Percentiles rank a stretch among this genome's conserved stretches.
Evolutionary conservation across 1,284 basidiomycete genomes (phyloP).

Genomic region (Peniophora sp.): DNA sequence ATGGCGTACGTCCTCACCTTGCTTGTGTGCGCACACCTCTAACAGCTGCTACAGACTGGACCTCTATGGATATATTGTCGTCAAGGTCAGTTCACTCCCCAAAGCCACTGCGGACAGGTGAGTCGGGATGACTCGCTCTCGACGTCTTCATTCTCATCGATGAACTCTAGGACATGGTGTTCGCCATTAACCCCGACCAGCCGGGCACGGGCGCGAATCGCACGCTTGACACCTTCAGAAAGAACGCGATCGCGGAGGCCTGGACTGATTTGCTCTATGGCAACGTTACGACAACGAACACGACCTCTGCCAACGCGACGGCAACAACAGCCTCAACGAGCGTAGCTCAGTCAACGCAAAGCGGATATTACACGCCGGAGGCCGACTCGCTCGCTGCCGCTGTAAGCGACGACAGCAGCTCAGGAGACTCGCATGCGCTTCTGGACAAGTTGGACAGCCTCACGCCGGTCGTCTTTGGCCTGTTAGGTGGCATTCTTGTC

Average conservation of each 20-base stretch:
- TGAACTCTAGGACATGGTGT: slow-evolving; percentile 50
- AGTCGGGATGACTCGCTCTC: too few species aligned
- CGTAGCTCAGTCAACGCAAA: too few species aligned
- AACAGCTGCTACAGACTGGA: slow-evolving; percentile 13
- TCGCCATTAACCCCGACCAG: slow-evolving; percentile 54
- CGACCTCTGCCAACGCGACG: too few species aligned
- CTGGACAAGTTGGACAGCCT: background rate
- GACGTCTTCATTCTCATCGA: too few species aligned
- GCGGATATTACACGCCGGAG: too few species aligned
- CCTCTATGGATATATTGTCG: slow-evolving; percentile 39
- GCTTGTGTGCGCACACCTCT: background rate
- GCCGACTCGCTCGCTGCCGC: background rate
- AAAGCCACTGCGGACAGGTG: slow-evolving; percentile 40
- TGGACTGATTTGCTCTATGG: background rate
- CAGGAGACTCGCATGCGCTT: too few species aligned
- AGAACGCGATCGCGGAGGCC: background rate
- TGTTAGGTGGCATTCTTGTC: background rate
- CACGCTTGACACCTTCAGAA: background rate
- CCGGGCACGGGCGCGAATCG: slow-evolving; percentile 29
- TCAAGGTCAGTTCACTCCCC: slow-evolving; percentile 25
- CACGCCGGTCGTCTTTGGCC: background rate
- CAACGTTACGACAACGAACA: too few species aligned
- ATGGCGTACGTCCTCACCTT: slow-evolving; percentile 26
- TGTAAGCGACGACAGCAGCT: background rate
- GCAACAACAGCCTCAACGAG: too few species aligned